Base-by-base conservation (phyloP, 148 eudicot genomes). In the Amaranthus palmeri region DNA sequence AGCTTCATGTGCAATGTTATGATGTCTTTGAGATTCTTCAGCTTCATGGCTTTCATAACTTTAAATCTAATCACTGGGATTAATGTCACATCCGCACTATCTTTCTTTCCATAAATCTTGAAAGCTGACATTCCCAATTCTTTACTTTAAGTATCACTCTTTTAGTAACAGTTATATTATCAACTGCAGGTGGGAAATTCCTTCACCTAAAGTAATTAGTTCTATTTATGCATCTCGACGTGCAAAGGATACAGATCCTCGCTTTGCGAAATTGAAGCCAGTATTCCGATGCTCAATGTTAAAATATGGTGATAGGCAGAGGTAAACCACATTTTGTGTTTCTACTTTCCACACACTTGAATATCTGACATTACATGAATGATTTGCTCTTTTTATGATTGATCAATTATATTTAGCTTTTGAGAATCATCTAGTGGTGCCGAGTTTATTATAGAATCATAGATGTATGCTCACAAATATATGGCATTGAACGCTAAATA, bases 101-200 rank as follows among this genome's bases (percentile, higher is more conserved):
- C 1, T 11, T 7, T 61, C 7, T 45, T 62, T 53, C 54, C 60
- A 15, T 72, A 52, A 17, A 18, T 47, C 49, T 6, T 63, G 47
- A 55, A 15, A 51, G 42, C 53, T 61, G 54, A 52, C 61, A n/a
- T 45, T 45, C n/a, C 8, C 8, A 25, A 46, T 14, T 53, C 53
- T 44, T 51, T 40, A 46, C 48, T 14, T 12, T 8, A 13, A 43
- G 25, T 10, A 46, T 49, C 36, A 61, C 54, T 60, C 10, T 61
- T 59, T 53, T 17, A 57, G 25, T 71, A n/a, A 62, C 44, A 41
- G 42, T 18, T 49, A 43, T 70, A 42, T 6, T 54, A 66, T 70
- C 40, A 46, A 67, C 45, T 86, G 78, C 90, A 93, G 98, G 77
- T 95, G 97, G 99, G 96, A 95, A 73, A 81, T 95, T 71, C 99